Base-by-base conservation (phyloP, 2,329 filamentous ascomycete genomes). In the Raffaelea ambrosiae region DNA sequence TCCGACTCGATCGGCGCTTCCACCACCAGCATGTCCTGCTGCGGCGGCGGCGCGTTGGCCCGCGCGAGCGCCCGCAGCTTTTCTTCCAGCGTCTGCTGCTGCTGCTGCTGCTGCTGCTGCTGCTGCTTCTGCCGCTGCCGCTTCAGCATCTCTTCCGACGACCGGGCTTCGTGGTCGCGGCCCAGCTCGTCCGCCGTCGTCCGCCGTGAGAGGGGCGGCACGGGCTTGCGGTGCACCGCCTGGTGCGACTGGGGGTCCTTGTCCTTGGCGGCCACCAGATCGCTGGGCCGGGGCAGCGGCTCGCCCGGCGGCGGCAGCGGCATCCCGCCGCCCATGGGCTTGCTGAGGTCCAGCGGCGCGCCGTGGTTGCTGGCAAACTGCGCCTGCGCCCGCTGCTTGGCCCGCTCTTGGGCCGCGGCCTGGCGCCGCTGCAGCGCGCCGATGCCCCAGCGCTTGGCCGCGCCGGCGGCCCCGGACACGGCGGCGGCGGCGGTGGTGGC, bases 271-370 rank as follows among this genome's bases (percentile, higher is more conserved):
- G 31, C 23, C 18, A 38, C 40, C 16, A 51, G 43, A 43, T 53
- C 52, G 13, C 22, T 45, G n/a, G 83, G 84, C 39, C 72, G 78
- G 2, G 89, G 88, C 1, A 95, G 72, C 3, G 89, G 88, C 40
- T 77, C 82, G 2, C 88, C 89, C 3, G 85, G 86, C 9, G 88
- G 88, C 42, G 88, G 88, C 18, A 95, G 69, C 1, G 88, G 88
- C 56, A 85, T 83, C 0, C 88, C 88, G 36, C 88, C 77, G 1
- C 89, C 89, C 70, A 94, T 88, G 2, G 88, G 88, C 56, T 87
- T 78, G 54, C 63, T 66, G 50, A 76, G 54, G 65, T 79, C 63
- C 51, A 79, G 41, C 16, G 55, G 52, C 22, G 58, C 56, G 8
- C 53, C 45, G 22, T 33, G 40, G 49, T 38, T 51, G 47, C 46